These are phyloP conservation scores for Claviceps pazoutovae DNA, from an alignment of 2,329 filamentous ascomycete genomes.

Conservation along the genomic window DNA sequence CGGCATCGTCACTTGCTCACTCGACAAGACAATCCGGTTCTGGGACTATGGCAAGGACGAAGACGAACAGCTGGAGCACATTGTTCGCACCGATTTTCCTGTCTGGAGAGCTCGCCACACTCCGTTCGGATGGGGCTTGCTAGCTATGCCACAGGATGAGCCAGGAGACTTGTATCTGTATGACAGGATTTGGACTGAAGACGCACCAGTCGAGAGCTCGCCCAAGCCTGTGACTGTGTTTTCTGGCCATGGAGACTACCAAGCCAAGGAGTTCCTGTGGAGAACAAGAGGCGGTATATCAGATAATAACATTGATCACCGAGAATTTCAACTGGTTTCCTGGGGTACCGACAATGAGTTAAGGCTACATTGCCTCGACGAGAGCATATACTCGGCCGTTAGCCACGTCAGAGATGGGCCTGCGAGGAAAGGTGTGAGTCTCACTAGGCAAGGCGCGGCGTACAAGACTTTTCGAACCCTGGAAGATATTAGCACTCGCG, in stretches of 20 bases:
- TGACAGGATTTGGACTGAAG: conserved; percentile 41
- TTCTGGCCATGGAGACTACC: conserved; percentile 45
- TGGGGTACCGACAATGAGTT: conserved; percentile 83
- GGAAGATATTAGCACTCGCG: conserved; percentile 41
- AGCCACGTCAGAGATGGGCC: conserved; percentile 58
- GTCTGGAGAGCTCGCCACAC: conserved; percentile 87
- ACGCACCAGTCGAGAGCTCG: conserved; percentile 28
- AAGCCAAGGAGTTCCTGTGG: conserved; percentile 90
- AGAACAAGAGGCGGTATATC: conserved; percentile 56
- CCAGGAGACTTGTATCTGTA: conserved; percentile 78
- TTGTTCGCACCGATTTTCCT: conserved; percentile 72
- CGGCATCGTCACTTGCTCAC: conserved; percentile 71
- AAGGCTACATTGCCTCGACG: conserved; percentile 60
- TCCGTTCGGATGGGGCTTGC: conserved; percentile 70
- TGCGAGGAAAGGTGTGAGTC: conserved; percentile 48
- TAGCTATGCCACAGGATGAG: conserved; percentile 86
- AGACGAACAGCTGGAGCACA: conserved; percentile 55
- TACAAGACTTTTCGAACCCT: conserved; percentile 78
- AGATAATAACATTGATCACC: conserved; percentile 57
- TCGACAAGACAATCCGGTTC: conserved; percentile 86
- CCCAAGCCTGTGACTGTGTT: conserved; percentile 43
- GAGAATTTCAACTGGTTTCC: conserved; percentile 85
- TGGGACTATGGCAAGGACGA: conserved; percentile 62
- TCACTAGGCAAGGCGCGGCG: conserved; percentile 69
- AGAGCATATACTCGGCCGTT: conserved; percentile 49